A percentile compares a stretch with the other conserved stretches of the same genome.
Evolutionary conservation across 169 alveolate genomes (phyloP).

Genomic region (Plasmodium coatneyi): DNA sequence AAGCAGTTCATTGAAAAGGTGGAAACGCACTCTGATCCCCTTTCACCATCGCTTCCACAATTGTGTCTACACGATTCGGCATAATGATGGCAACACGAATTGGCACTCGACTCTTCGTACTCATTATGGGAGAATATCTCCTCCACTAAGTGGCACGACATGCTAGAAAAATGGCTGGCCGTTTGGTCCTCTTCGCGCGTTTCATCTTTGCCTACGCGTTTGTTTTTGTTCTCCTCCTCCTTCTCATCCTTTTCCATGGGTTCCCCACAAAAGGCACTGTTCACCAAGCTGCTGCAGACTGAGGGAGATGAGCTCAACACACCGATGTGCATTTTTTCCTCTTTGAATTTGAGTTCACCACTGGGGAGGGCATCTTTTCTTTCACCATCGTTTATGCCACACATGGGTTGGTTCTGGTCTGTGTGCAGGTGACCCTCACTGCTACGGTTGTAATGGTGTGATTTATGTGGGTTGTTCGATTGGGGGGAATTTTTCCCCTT

Average conservation of each 20-base stretch:
- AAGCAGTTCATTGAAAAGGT: neutral
- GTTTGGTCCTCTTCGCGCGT: neutral
- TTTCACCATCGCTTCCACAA: neutral
- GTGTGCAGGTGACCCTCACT: neutral
- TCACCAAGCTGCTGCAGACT: neutral
- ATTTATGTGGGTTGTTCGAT: neutral
- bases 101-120: neutral
- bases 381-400: neutral
- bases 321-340: neutral
- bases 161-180: neutral
- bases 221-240: neutral
- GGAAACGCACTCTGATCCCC: neutral
- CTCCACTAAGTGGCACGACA: neutral
- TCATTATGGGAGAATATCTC: neutral
- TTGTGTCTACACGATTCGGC: neutral
- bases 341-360: neutral
- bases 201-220: neutral
- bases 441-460: neutral
- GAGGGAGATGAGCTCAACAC: neutral
- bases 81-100: neutral
- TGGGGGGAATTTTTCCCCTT: neutral
- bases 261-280: neutral
- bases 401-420: neutral
- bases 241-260: neutral
- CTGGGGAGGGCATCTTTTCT: neutral